These are phyloP conservation scores for Lactifluus volemus DNA, from an alignment of 768 basidiomycete species.

Conservation along the genomic window DNA sequence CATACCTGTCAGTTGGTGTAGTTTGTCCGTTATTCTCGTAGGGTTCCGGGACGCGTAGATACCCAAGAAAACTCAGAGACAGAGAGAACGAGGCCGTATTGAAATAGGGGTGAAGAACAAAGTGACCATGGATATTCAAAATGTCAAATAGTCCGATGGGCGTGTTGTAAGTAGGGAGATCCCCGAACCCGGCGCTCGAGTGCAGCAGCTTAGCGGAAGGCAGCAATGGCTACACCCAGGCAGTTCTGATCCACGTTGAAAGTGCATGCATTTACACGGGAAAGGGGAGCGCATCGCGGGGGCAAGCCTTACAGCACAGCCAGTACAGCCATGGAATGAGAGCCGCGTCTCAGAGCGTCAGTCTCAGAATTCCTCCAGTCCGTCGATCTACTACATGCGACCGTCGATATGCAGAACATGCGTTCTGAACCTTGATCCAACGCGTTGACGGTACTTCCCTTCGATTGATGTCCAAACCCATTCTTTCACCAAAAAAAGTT, in stretches of 20 bases:
- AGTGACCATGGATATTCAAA: neutral
- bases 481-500: too few relatives aligned
- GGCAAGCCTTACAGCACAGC: constrained; percentile 1
- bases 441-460: constrained; percentile 1
- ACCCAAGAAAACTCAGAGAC: neutral
- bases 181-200: neutral
- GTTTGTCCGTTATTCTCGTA: neutral
- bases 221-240: neutral
- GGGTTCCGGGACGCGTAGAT: neutral
- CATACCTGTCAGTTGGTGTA: neutral
- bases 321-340: neutral
- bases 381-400: constrained; percentile 11
- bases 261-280: constrained; percentile 5
- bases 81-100: neutral
- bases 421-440: neutral
- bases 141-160: neutral
- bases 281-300: neutral
- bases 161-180: neutral
- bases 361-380: neutral
- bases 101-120: neutral
- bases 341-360: neutral
- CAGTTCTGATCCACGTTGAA: constrained; percentile 11
- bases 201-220: neutral
- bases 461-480: constrained; percentile 2
- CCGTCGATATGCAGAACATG: neutral